Evolutionary conservation across 257 asterid genomes (phyloP), one percentile per base, ranked within the genome.

Genomic region (Solanum paucissectum): DNA sequence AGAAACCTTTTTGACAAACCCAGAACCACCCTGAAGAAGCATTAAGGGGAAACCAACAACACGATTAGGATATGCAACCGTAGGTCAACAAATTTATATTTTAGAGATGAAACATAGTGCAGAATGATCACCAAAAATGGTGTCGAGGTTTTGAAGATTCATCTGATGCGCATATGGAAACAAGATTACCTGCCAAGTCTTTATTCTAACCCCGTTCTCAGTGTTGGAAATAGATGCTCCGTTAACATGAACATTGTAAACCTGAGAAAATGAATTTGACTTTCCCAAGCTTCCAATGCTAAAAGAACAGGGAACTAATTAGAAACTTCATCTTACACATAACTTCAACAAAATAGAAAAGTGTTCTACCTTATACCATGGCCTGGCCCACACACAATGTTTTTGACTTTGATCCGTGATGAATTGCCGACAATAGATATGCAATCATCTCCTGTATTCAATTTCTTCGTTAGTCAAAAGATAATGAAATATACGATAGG

Each of bases 261-360:
- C 95, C 6, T 90, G 83, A 84, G 84, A 94, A 88, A 88, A 88
- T n/a, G 95, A 87, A 40, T 90, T 90, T 86, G 87, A 23, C 88
- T 95, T 94, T 71, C 98, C 99, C 91, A 96, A 90, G 91, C 99
- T 95, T 90, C 99, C 99, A 66, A 96, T 94, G 84, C 99, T 96
- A 94, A 62, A 77, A 90, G 87, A 83, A 49, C 20, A 49, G 44
- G 44, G 44, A 18, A 29, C 29, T 49, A 82, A 32, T 82, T 49
- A 82, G 1, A 82, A 79, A 29, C 29, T 32, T 82, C 86, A 49
- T 32, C 86, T 49, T 49, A n/a, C 20, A 32, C 69, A 42, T 68
- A 23, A 38, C 23, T 40, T 14, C 5, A 27, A 34, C 32, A 16
- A 69, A 86, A 79, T n/a, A 72, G 29, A 23, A 52, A 85, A 82